phyloP scores from a whole-genome alignment of 352 stramenopile species.

The Thraustotheca clavata region DNA sequence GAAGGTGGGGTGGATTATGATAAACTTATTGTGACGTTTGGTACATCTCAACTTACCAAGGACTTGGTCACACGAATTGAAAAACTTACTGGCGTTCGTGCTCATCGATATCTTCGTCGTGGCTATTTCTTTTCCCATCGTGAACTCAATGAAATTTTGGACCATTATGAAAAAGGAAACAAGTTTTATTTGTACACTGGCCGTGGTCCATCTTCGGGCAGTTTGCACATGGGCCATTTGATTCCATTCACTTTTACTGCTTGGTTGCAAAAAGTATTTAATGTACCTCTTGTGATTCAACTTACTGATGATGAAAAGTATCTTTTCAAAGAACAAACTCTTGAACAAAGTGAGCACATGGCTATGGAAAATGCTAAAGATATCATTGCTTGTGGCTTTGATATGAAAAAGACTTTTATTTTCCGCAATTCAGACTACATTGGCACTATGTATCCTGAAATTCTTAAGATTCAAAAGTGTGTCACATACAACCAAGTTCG shows the following conservation, averaged over 20 bases:
- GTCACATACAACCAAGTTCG: slow-evolving; percentile 97
- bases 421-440: slow-evolving; percentile 99
- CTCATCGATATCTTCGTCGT: slow-evolving; percentile 96
- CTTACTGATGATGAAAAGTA: slow-evolving; percentile 99
- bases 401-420: slow-evolving; percentile 98
- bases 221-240: slow-evolving; percentile 99
- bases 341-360: slow-evolving; percentile 86
- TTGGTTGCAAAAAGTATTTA: slow-evolving; percentile 97
- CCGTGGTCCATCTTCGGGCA: slow-evolving; percentile 93
- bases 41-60: slow-evolving; percentile 90
- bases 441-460: slow-evolving; percentile 97
- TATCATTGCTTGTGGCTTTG: slow-evolving; percentile 98
- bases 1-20: slow-evolving; percentile 98
- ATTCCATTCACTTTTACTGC: slow-evolving; percentile 99
- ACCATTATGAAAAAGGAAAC: slow-evolving; percentile 92
- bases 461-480: slow-evolving; percentile 99
- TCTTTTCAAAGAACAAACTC: slow-evolving; percentile 96
- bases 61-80: slow-evolving; percentile 94
- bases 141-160: slow-evolving; percentile 94
- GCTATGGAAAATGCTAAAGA: slow-evolving; percentile 99
- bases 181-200: slow-evolving; percentile 99
- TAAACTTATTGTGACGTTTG: slow-evolving; percentile 98
- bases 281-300: slow-evolving; percentile 99
- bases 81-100: slow-evolving; percentile 87
- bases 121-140: slow-evolving; percentile 99